Conservation (phyloP, 75 land plant species). For the Azolla pinnata region DNA sequence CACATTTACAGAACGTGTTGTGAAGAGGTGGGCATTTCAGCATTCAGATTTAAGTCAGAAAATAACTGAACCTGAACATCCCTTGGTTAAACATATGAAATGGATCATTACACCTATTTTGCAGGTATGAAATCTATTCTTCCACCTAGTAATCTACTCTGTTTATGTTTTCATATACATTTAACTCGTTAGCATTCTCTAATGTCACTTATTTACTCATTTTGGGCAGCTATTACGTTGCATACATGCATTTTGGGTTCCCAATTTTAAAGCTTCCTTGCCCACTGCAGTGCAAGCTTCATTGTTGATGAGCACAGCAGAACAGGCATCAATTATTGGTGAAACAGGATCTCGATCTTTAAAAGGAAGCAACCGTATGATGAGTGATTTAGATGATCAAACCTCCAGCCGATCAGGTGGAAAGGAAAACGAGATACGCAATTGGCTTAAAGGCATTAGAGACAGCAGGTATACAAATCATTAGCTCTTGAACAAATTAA, state of each 20-base stretch:
- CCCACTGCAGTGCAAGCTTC: conserved; percentile 65
- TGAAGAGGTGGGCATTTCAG: conserved; percentile 73
- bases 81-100: conserved; percentile 63
- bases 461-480: conserved; percentile 81
- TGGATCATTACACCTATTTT: conserved; percentile 95
- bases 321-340: conserved; percentile 68
- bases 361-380: conserved; percentile 11
- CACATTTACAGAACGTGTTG: conserved; percentile 84
- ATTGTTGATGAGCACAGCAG: conserved; percentile 54
- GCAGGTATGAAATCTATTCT: conserved; percentile 37
- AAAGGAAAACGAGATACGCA: conserved; percentile 66
- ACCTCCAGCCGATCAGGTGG: conserved; percentile 1
- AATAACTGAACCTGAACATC: conserved; percentile 36
- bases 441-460: conserved; percentile 87
- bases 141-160: background rate
- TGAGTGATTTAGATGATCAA: background rate
- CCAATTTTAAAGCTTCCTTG: conserved; percentile 33
- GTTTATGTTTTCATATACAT: background rate
- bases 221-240: conserved; percentile 70
- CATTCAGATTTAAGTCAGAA: conserved; percentile 18
- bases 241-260: conserved; percentile 83
- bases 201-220: background rate
- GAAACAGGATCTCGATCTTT: conserved; percentile 35
- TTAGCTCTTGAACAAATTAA: too few relatives aligned
- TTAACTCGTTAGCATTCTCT: too few relatives aligned